A percentile compares a stretch with the other conserved stretches of the same genome.
These are phyloP conservation scores for Fagopyrum esculentum DNA, from an alignment of 148 eudicot genomes.

Conservation along the genomic window DNA sequence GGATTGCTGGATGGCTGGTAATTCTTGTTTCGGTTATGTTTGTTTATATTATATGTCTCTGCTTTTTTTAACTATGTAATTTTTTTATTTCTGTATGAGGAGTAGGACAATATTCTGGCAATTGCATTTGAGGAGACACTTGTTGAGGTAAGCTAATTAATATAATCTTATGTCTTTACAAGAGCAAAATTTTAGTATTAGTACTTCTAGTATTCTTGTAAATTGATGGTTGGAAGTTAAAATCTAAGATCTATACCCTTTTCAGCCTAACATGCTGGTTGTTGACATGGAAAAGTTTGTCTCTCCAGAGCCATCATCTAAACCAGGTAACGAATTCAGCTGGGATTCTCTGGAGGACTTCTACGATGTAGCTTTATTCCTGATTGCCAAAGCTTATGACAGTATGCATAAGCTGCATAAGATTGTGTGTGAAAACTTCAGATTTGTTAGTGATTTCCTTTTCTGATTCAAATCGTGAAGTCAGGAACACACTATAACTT, in stretches of 20 bases:
- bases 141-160: conserved; percentile 43
- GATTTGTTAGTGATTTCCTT: not conserved
- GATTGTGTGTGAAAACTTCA: not conserved
- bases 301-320: conserved; percentile 30
- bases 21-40: conserved; percentile 28
- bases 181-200: not conserved
- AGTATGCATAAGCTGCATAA: not conserved
- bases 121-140: conserved; percentile 89
- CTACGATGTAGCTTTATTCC: not conserved
- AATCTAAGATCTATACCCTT: not conserved
- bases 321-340: not conserved
- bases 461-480: not conserved
- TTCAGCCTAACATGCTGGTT: conserved; percentile 87
- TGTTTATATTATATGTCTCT: not conserved
- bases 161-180: not conserved
- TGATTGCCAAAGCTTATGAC: conserved; percentile 1
- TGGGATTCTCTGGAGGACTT: not conserved
- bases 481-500: not conserved
- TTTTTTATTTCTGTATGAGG: not conserved
- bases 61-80: not conserved
- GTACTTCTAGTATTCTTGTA: not conserved
- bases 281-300: conserved; percentile 85
- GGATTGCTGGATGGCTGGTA: conserved; percentile 97
- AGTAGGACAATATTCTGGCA: conserved; percentile 66
- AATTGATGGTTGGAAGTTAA: not conserved